Base-by-base conservation (phyloP, 768 basidiomycete species). In the Serendipita indica region DNA sequence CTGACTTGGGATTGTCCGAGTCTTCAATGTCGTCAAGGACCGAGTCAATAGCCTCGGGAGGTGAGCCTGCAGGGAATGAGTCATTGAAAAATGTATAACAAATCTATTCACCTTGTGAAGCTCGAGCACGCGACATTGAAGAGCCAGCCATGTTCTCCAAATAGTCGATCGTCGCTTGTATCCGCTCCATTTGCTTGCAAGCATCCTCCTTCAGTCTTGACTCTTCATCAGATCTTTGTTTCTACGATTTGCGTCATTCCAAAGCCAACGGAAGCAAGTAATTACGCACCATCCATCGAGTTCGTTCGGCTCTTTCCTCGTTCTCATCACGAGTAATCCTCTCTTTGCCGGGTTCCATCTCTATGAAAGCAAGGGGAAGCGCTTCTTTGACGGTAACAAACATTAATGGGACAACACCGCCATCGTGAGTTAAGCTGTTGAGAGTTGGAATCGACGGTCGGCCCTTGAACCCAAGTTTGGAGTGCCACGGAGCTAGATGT, bases 401-500 rank as follows among this genome's bases (percentile, higher is more conserved):
- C 76, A 93, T 74, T 5, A 83, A 75, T 4, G 84, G 73, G 0
- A 94, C 77, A 4, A 74, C 62, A 0, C 94, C 96, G 0, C 96
- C 96, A 64, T 93, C 87, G 0, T 81, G 68, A 0, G 83, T 83
- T 54, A 99, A 69, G 65, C 85, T 88, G 60, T 82, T 77, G 62
- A 98, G 71, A 0, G 86, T 86, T 0, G 89, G 80, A 27, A 93
- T 74, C 64, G 77, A 86, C 1, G 82, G 83, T 3, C 72, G 71
- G 22, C 65, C 71, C 60, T 78, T 79, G 66, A 89, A 89, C 4
- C 96, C 96, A 3, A 99, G 77, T 63, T 84, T 88, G 1, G 82
- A 74, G 66, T 96, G 80, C 96, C 96, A 99, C 0, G 82, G 78
- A 3, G 84, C 86, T 57, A 93, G 74, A 62, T 86, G 84, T 1